Percentiles rank a stretch among this genome's conserved stretches.
Conservation (phyloP, 345 rosid species). For the Linum usitatissimum region DNA sequence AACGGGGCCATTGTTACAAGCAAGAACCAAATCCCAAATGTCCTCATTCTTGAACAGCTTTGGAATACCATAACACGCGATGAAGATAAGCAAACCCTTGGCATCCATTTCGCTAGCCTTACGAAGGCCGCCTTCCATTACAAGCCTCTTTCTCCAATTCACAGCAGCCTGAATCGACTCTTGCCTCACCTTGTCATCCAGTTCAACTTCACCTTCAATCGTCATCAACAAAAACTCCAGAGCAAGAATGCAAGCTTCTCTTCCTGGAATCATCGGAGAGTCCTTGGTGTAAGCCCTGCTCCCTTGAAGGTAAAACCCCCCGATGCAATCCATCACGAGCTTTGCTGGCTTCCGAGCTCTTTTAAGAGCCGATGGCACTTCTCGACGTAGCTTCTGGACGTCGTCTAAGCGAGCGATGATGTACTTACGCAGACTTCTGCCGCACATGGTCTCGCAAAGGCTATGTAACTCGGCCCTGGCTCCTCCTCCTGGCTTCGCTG, state of each 20-base stretch:
- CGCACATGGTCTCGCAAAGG: conserved; percentile 36
- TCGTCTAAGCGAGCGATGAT: conserved; percentile 27
- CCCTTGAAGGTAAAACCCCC: conserved; percentile 53
- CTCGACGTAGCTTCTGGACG: conserved; percentile 30
- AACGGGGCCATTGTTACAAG: conserved; percentile 32
- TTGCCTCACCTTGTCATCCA: conserved; percentile 14
- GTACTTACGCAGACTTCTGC: conserved; percentile 47
- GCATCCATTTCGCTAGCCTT: conserved; percentile 45
- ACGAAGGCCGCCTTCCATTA: conserved; percentile 47
- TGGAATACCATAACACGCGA: conserved; percentile 64
- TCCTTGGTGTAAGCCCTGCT: conserved; percentile 36
- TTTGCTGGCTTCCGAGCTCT: conserved; percentile 45
- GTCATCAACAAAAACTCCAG: conserved; percentile 46
- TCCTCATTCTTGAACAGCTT: conserved; percentile 33
- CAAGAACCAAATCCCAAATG: conserved; percentile 42
- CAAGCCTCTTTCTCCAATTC: conserved; percentile 57
- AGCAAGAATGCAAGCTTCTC: conserved; percentile 43
- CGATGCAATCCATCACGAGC: conserved; percentile 62
- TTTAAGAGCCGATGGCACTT: conserved; percentile 45
- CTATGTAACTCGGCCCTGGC: conserved; percentile 23
- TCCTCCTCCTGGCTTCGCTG: neutral
- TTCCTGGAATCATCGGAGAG: conserved; percentile 36
- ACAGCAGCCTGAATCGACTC: conserved; percentile 46
- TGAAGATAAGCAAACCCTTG: conserved; percentile 53
- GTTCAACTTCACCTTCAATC: conserved; percentile 5